phyloP scores from a whole-genome alignment of 2,329 filamentous ascomycete species.

The Piedraia hortae region DNA sequence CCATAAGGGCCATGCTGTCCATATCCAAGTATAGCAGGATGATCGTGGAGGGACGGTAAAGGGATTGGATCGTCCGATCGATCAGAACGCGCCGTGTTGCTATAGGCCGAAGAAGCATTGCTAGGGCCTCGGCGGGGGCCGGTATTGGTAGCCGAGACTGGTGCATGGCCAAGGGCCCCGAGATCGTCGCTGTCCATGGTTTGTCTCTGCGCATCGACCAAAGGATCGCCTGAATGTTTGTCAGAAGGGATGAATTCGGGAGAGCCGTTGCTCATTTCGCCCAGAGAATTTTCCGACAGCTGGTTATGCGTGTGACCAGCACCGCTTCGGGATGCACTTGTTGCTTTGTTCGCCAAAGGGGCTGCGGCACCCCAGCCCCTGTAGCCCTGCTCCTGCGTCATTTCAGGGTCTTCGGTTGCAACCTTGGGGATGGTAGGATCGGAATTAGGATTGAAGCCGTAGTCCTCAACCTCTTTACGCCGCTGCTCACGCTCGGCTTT shows the following conservation, averaged over 20 bases:
- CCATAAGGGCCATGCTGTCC: conserved; percentile 28
- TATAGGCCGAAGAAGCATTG: conserved; percentile 91
- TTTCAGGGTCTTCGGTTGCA: conserved; percentile 30
- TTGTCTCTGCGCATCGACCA: conserved; percentile 23
- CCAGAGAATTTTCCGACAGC: conserved; percentile 42
- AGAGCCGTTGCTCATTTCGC: conserved; percentile 26
- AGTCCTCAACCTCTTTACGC: conserved; percentile 90
- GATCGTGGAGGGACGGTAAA: too few species aligned
- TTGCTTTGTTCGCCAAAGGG: conserved; percentile 37
- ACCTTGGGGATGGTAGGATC: conserved; percentile 49
- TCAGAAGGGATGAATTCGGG: conserved; percentile 24
- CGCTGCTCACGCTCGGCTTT: conserved; percentile 68
- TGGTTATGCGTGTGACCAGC: conserved; percentile 22
- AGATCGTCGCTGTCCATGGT: conserved; percentile 50
- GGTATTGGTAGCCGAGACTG: conserved; percentile 28
- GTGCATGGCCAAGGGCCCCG: conserved; percentile 44
- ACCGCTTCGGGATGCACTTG: conserved; percentile 69
- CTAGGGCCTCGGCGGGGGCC: conserved; percentile 74
- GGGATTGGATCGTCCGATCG: conserved; percentile 20
- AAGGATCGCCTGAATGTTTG: conserved; percentile 30
- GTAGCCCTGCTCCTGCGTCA: conserved; percentile 67
- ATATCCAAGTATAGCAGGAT: conserved; percentile 18
- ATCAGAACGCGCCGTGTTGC: conserved; percentile 47
- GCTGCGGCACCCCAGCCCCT: conserved; percentile 80
- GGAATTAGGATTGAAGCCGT: conserved; percentile 91